Percentiles rank a stretch among this genome's conserved stretches.
These are phyloP conservation scores for Penicillium sp. DNA, from an alignment of 2,329 filamentous ascomycete species.

Conservation along the genomic window DNA sequence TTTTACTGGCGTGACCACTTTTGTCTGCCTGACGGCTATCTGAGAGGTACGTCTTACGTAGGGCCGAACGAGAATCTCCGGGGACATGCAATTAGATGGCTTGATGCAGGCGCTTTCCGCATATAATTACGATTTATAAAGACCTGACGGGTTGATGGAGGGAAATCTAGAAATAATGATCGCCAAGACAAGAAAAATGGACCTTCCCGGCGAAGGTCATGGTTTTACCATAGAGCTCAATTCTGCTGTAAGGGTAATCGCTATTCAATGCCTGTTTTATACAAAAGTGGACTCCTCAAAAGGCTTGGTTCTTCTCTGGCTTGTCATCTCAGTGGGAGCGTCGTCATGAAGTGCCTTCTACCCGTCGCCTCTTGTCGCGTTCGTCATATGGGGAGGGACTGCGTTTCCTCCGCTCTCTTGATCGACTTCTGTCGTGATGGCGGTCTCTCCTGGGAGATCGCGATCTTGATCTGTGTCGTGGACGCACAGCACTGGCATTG, in stretches of 20 bases:
- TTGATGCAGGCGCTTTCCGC: too few relatives aligned
- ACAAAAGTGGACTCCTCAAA: constrained; percentile 7
- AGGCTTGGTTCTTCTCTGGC: constrained; percentile 13
- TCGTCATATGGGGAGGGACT: constrained; percentile 40
- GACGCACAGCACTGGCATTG: constrained; percentile 40
- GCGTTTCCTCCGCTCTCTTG: constrained; percentile 42
- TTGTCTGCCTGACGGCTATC: background rate
- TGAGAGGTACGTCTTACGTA: too few relatives aligned
- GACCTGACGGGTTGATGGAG: background rate
- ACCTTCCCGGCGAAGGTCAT: constrained; percentile 16
- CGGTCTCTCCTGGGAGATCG: constrained; percentile 44
- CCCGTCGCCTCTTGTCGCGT: constrained; percentile 38
- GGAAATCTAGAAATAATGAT: constrained; percentile 3
- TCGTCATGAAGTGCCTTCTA: constrained; percentile 23
- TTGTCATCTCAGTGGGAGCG: constrained; percentile 16
- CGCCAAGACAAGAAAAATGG: constrained; percentile 7
- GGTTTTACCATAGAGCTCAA: constrained; percentile 4
- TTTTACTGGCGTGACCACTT: background rate
- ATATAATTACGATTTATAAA: too few relatives aligned
- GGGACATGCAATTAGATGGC: background rate
- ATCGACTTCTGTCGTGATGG: constrained; percentile 42
- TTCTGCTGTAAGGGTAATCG: background rate
- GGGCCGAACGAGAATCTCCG: too few relatives aligned
- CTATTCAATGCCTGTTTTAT: constrained; percentile 15
- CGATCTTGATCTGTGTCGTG: constrained; percentile 32